Base-by-base conservation (phyloP, 75 land plant genomes). In the Cryptomeria japonica region DNA sequence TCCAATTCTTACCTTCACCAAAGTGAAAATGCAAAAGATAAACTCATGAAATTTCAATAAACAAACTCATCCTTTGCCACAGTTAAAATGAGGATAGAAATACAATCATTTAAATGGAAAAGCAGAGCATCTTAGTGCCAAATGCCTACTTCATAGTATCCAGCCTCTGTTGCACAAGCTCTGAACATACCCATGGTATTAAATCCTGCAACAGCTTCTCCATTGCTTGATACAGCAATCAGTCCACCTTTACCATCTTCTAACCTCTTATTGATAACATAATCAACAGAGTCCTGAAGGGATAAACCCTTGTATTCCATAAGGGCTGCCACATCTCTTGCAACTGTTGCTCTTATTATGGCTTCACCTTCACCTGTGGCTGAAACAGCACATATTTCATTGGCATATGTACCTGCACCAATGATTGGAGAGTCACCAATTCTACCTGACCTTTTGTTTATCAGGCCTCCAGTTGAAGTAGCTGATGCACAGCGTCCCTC, bases 331-430 rank as follows among this genome's bases (percentile, higher is more conserved):
- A 97, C 96, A 9, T 95, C 98, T 28, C 94, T 80, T 5, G 94
- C 96, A 73, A 95, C 90, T 9, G 96, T 96, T 12, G 91, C 91
- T 19, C 95, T 90, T 37, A 97, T 93, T 79, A 97, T 95, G 22
- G 94, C 96, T 88, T 97, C 99, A 4, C 99, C 99, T 87, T 93
- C 93, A 31, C 99, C 99, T 28, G 99, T 97, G 88, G 96, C 95
- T 11, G 99, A 97, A 42, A 97, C 95, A 5, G 95, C 99, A 77
- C 99, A 97, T 2, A 93, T 13, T 0, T 92, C 76, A 84, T 94
- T 90, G n/a, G 99, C 98, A 83, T 96, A 97, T 46, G 95, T 97
- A n/a, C 99, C 99, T 5, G 97, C 92, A 0, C 99, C 99, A 28
- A 97, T 91, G 4, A 97, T 68, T 1, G 99, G 97, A 28, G 99